Evolutionary conservation across 2,329 filamentous ascomycete genomes (phyloP).

Genomic region (Colletotrichum chrysophilum): DNA sequence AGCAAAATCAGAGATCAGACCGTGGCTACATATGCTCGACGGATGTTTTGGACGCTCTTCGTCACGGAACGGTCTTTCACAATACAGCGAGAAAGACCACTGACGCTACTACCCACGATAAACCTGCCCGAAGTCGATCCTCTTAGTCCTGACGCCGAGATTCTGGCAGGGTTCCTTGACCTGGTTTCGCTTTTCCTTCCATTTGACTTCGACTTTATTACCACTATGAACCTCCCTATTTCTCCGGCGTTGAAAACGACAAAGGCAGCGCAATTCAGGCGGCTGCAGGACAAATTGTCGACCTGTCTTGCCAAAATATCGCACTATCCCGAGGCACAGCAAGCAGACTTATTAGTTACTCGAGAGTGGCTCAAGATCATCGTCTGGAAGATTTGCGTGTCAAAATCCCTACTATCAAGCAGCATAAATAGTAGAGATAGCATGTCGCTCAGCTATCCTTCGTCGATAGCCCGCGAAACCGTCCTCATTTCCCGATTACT

Average conservation of each 20-base stretch:
- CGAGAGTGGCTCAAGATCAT: conserved; percentile 31
- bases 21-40: conserved; percentile 25
- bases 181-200: conserved; percentile 30
- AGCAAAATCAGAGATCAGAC: neutral
- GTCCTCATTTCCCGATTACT: conserved; percentile 27
- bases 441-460: conserved; percentile 31
- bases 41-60: conserved; percentile 35
- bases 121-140: conserved; percentile 24
- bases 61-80: conserved; percentile 37
- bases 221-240: conserved; percentile 29
- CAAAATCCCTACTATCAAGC: conserved; percentile 23
- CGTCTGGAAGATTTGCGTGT: conserved; percentile 31
- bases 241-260: neutral
- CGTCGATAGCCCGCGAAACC: conserved; percentile 28
- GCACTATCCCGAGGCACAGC: conserved; percentile 22
- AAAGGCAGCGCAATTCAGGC: neutral
- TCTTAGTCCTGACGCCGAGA: conserved; percentile 26
- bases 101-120: conserved; percentile 29
- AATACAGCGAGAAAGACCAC: conserved; percentile 31
- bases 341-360: conserved; percentile 29
- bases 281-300: neutral
- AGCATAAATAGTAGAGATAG: conserved; percentile 19
- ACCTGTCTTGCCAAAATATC: conserved; percentile 4
- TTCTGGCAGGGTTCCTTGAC: conserved; percentile 35
- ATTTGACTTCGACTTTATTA: conserved; percentile 31